These are phyloP conservation scores for Usnea hakonensis DNA, from an alignment of 495 filamentous ascomycete species.

Conservation along the genomic window DNA sequence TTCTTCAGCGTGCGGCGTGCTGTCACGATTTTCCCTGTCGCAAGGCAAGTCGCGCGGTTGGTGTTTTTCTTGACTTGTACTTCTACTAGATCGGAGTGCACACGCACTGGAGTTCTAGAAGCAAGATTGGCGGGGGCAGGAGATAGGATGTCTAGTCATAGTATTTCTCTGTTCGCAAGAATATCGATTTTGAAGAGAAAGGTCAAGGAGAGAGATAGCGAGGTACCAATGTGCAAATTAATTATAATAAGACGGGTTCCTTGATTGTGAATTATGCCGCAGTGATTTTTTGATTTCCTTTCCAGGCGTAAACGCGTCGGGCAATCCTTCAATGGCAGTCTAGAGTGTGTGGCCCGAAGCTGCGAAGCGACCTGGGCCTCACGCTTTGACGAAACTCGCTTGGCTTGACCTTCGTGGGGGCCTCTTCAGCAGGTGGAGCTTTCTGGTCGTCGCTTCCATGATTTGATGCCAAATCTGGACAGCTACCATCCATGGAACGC, in stretches of 20 bases:
- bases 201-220: background rate
- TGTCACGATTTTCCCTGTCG: background rate
- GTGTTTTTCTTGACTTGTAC: constrained; percentile 3
- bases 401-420: too few relatives aligned
- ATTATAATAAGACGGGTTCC: background rate
- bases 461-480: too few relatives aligned
- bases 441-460: too few relatives aligned
- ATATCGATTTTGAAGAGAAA: background rate
- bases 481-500: too few relatives aligned
- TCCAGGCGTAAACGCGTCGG: background rate
- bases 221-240: background rate
- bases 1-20: constrained; percentile 8
- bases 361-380: too few relatives aligned
- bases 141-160: background rate
- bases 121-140: background rate
- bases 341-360: background rate
- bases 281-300: background rate
- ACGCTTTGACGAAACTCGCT: too few relatives aligned
- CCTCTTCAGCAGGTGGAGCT: too few relatives aligned
- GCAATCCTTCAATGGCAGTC: background rate
- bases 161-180: constrained; percentile 1
- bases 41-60: constrained; percentile 2
- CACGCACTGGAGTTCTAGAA: background rate
- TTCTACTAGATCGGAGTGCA: constrained; percentile 5
- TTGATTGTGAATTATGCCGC: background rate